A percentile compares a stretch with the other conserved stretches of the same genome.
These are phyloP conservation scores for Colletotrichum abscissum DNA, from an alignment of 2,329 filamentous ascomycete genomes.

Conservation along the genomic window DNA sequence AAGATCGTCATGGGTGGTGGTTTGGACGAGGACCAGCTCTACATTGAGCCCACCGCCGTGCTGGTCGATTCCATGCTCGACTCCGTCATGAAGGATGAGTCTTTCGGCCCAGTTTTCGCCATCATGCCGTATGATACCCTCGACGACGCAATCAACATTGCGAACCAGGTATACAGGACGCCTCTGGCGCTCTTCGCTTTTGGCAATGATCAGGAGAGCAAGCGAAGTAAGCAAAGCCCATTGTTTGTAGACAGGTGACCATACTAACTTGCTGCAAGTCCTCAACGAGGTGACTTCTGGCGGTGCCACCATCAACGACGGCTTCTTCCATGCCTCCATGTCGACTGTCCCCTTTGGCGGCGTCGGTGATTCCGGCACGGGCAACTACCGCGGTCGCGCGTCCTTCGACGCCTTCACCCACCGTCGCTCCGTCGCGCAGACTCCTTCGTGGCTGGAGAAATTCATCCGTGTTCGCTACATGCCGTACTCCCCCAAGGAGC, in stretches of 20 bases:
- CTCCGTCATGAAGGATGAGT: slow-evolving; percentile 88
- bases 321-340: slow-evolving; percentile 67
- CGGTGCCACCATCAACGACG: slow-evolving; percentile 74
- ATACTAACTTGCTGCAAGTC: slow-evolving; percentile 54
- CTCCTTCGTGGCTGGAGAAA: slow-evolving; percentile 75
- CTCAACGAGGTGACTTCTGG: slow-evolving; percentile 73
- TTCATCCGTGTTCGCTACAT: slow-evolving; percentile 76
- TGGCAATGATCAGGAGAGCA: slow-evolving; percentile 81
- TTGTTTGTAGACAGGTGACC: background rate
- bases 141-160: slow-evolving; percentile 86
- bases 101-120: slow-evolving; percentile 92
- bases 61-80: slow-evolving; percentile 75
- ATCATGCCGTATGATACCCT: slow-evolving; percentile 82
- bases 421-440: slow-evolving; percentile 65
- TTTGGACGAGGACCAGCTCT: slow-evolving; percentile 82
- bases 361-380: slow-evolving; percentile 81
- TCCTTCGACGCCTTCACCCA: slow-evolving; percentile 77
- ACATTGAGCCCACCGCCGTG: slow-evolving; percentile 95
- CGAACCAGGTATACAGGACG: slow-evolving; percentile 84
- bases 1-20: slow-evolving; percentile 89
- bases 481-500: slow-evolving; percentile 63
- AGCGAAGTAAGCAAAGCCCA: slow-evolving; percentile 69
- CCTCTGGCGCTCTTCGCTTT: slow-evolving; percentile 89
- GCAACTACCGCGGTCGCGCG: slow-evolving; percentile 82
- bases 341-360: slow-evolving; percentile 84